Percentiles rank a stretch among this genome's conserved stretches.
These are phyloP conservation scores for Trypanosomatidae sp. DNA, from an alignment of 208 protist genomes.

Conservation along the genomic window DNA sequence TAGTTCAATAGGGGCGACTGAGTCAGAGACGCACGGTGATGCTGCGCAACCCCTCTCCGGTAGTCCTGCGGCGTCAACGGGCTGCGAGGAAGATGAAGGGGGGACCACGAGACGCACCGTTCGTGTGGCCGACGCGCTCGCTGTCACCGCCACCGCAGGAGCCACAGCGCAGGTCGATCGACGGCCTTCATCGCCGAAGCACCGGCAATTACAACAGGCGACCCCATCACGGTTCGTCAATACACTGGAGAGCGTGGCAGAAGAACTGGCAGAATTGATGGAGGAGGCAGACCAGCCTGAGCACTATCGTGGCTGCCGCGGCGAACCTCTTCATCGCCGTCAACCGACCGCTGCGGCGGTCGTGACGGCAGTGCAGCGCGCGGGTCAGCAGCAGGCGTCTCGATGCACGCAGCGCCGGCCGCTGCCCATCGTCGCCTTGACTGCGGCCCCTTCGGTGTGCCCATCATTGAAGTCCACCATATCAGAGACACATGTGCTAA, in stretches of 20 bases:
- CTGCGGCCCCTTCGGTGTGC: constrained; percentile 1
- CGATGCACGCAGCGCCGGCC: neutral
- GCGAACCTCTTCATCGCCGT: constrained; percentile 3
- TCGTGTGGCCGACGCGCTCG: neutral
- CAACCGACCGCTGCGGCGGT: neutral
- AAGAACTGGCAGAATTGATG: constrained; percentile 18
- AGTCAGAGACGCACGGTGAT: neutral
- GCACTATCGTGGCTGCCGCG: neutral
- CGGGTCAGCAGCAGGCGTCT: neutral
- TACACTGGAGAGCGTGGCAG: constrained; percentile 18
- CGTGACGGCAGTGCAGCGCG: neutral
- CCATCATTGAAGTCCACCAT: constrained; percentile 5
- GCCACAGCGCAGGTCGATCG: neutral
- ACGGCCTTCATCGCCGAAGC: neutral
- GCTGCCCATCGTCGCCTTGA: neutral
- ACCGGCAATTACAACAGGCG: neutral
- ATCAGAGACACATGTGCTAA: neutral
- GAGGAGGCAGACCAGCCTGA: constrained; percentile 6
- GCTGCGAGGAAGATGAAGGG: neutral
- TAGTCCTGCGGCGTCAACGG: neutral
- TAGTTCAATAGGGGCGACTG: neutral
- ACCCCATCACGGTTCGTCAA: neutral
- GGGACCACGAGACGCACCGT: neutral
- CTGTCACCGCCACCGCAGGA: neutral
- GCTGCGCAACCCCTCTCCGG: neutral